These are phyloP conservation scores for Coemansia sp. DNA, from an alignment of 192 early-diverging fungal species.

Conservation along the genomic window DNA sequence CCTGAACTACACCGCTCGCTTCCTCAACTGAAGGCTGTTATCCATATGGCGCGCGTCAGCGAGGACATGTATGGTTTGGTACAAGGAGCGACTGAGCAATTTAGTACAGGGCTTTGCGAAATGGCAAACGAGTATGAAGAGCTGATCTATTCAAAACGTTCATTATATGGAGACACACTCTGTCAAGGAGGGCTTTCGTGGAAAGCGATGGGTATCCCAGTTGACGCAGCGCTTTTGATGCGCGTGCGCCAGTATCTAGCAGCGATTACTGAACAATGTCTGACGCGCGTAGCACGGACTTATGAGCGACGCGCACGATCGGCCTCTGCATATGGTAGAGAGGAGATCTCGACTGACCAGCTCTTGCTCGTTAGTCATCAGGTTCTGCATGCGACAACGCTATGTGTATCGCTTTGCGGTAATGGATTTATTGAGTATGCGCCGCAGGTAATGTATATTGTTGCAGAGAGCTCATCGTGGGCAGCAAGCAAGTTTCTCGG, in stretches of 20 bases:
- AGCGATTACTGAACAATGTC: slow-evolving; percentile 25
- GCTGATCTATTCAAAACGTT: slow-evolving; percentile 19
- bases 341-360: slow-evolving; percentile 24
- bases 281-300: slow-evolving; percentile 26
- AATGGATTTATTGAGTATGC: slow-evolving; percentile 20
- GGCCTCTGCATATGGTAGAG: slow-evolving; percentile 27
- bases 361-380: slow-evolving; percentile 29
- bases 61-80: slow-evolving; percentile 41
- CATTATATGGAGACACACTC: slow-evolving; percentile 32
- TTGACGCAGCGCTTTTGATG: slow-evolving; percentile 26
- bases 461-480: slow-evolving; percentile 35
- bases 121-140: slow-evolving; percentile 40
- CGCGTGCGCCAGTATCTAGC: slow-evolving; percentile 37
- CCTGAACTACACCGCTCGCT: slow-evolving; percentile 24
- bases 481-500: slow-evolving; percentile 20
- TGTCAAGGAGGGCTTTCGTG: slow-evolving; percentile 39
- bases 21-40: slow-evolving; percentile 22
- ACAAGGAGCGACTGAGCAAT: slow-evolving; percentile 17
- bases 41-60: slow-evolving; percentile 26
- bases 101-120: slow-evolving; percentile 17
- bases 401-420: slow-evolving; percentile 33
- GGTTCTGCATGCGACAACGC: slow-evolving; percentile 27
- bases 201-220: slow-evolving; percentile 42
- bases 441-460: slow-evolving; percentile 36
- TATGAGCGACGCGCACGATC: slow-evolving; percentile 44